These are phyloP conservation scores for Boletus barrowsii DNA, from an alignment of 768 basidiomycete genomes.

Conservation along the genomic window DNA sequence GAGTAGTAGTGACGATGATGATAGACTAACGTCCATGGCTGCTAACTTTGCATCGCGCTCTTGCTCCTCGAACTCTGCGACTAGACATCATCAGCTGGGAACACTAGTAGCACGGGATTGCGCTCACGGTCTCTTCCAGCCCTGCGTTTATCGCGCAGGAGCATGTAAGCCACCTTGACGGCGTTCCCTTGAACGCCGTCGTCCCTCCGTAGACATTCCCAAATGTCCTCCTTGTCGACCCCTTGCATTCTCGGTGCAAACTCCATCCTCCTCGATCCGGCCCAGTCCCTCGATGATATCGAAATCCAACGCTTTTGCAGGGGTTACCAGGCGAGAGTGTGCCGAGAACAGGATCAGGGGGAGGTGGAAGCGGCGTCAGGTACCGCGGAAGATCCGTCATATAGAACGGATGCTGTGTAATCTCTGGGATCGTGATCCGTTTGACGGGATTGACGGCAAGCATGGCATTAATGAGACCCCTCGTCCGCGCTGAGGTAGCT, in stretches of 20 bases:
- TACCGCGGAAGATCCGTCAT: constrained; percentile 82
- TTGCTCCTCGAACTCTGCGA: constrained; percentile 77
- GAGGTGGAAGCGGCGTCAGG: constrained; percentile 77
- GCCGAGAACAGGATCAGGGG: constrained; percentile 73
- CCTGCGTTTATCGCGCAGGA: constrained; percentile 84
- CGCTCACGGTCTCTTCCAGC: constrained; percentile 80
- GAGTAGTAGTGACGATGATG: constrained; percentile 18
- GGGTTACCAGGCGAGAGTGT: constrained; percentile 70
- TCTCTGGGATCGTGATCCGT: constrained; percentile 90
- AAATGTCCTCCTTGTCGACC: constrained; percentile 80
- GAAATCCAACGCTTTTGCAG: constrained; percentile 66
- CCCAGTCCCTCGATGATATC: constrained; percentile 92
- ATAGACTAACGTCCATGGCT: constrained; percentile 69
- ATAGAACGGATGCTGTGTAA: constrained; percentile 89
- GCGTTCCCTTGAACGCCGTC: constrained; percentile 88
- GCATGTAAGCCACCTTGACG: constrained; percentile 94
- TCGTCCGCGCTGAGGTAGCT: constrained; percentile 75
- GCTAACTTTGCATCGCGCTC: constrained; percentile 81
- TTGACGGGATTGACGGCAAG: constrained; percentile 92
- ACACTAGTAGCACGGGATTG: background rate
- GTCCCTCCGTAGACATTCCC: constrained; percentile 78
- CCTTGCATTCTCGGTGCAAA: constrained; percentile 68
- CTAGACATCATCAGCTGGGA: constrained; percentile 36
- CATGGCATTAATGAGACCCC: constrained; percentile 81
- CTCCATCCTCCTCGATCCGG: constrained; percentile 85